Percentiles rank a stretch among this genome's conserved stretches.
These are phyloP conservation scores for Backusella luteola DNA, from an alignment of 192 early-diverging fungal genomes.

Conservation along the genomic window DNA sequence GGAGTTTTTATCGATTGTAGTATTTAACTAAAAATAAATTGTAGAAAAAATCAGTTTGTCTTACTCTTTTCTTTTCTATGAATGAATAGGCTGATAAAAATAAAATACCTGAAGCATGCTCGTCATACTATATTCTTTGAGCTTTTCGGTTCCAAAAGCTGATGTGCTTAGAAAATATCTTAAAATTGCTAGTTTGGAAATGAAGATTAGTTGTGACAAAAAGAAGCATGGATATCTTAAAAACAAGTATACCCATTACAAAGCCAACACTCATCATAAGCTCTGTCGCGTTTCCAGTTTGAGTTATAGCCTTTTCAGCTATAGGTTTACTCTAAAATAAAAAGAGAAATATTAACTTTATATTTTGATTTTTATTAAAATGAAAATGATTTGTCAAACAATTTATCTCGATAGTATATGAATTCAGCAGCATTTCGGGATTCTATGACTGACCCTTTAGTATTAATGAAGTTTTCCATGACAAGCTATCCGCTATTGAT, in stretches of 20 bases:
- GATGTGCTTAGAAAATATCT: background rate
- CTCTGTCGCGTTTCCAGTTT: constrained; percentile 1
- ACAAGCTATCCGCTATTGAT: constrained; percentile 38
- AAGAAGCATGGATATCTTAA: background rate
- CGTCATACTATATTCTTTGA: background rate
- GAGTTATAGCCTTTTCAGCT: background rate
- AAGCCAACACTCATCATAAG: background rate
- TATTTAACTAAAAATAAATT: background rate
- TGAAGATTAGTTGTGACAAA: background rate
- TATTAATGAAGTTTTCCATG: constrained; percentile 46
- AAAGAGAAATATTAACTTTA: background rate
- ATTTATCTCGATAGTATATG: constrained; percentile 34
- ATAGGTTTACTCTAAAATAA: constrained; percentile 5
- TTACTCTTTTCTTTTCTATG: background rate
- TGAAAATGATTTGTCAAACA: too few relatives aligned
- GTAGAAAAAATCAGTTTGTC: background rate
- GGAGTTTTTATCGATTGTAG: background rate
- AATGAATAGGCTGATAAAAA: background rate
- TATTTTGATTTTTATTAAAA: background rate
- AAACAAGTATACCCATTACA: background rate
- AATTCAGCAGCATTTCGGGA: constrained; percentile 35
- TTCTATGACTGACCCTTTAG: constrained; percentile 26
- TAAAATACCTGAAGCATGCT: background rate
- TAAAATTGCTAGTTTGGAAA: background rate
- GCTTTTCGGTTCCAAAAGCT: background rate